These are phyloP conservation scores for Ganoderma leucocontextum DNA, from an alignment of 1,284 basidiomycete genomes.

Conservation along the genomic window DNA sequence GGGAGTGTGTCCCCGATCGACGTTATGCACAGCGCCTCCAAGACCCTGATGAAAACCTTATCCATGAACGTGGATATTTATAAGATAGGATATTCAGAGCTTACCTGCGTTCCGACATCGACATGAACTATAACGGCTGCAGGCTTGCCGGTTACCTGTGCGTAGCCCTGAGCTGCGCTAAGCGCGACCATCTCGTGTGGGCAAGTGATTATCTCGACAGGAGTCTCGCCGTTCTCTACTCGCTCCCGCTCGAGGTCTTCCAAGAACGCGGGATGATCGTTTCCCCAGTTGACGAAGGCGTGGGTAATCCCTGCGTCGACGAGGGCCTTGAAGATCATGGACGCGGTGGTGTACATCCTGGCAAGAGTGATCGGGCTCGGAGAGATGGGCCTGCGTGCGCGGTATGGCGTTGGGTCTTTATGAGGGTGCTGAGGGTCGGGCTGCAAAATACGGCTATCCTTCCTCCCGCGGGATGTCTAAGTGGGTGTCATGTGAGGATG, in stretches of 20 bases:
- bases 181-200: conserved; percentile 82
- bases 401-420: too few species aligned
- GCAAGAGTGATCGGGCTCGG: too few species aligned
- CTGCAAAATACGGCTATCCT: neutral
- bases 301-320: conserved; percentile 69
- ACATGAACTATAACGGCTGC: conserved; percentile 79
- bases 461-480: too few species aligned
- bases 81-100: conserved; percentile 7
- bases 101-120: conserved; percentile 75
- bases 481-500: neutral
- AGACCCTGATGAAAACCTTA: conserved; percentile 20
- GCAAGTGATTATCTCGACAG: conserved; percentile 64
- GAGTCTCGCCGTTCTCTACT: conserved; percentile 48
- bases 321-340: conserved; percentile 66
- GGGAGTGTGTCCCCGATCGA: conserved; percentile 66
- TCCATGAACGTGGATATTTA: neutral
- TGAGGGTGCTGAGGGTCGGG: too few species aligned
- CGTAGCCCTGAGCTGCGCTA: conserved; percentile 75
- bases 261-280: conserved; percentile 74
- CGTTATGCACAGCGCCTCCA: conserved; percentile 78
- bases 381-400: too few species aligned
- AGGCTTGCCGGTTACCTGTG: conserved; percentile 68
- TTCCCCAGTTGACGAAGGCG: conserved; percentile 80
- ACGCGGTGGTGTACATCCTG: conserved; percentile 68
- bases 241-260: conserved; percentile 72